Percentiles rank a stretch among this genome's conserved stretches.
These are phyloP conservation scores for Yamadazyma epiphylla DNA, from an alignment of 1,139 yeast species.

Conservation along the genomic window DNA sequence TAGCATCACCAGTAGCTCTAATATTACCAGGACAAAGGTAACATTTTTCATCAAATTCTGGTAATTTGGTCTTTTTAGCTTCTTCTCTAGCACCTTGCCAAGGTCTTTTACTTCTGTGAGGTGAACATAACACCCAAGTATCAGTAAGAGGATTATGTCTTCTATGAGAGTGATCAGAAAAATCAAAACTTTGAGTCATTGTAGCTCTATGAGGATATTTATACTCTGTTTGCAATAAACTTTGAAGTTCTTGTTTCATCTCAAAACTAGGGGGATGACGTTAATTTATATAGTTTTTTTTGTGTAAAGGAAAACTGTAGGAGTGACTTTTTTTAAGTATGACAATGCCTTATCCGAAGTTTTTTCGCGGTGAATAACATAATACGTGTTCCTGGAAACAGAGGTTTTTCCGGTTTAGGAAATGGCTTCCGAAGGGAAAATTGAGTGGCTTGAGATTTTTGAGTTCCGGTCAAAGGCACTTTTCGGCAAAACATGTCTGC, in stretches of 20 bases:
- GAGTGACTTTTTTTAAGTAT: too few relatives aligned
- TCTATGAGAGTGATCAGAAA: conserved; percentile 60
- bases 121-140: conserved; percentile 66
- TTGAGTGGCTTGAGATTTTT: too few relatives aligned
- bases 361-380: not conserved
- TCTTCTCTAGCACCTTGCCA: conserved; percentile 78
- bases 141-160: conserved; percentile 65
- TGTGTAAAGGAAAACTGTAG: not conserved
- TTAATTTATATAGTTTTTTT: conserved; percentile 10
- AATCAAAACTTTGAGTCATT: conserved; percentile 38
- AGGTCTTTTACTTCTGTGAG: conserved; percentile 75
- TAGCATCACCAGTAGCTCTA: conserved; percentile 61
- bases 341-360: not conserved
- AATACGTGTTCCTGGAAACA: not conserved
- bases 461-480: too few relatives aligned
- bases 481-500: too few relatives aligned
- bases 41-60: conserved; percentile 62
- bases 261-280: conserved; percentile 4
- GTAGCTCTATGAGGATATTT: conserved; percentile 7
- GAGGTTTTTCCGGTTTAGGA: too few relatives aligned
- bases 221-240: conserved; percentile 9
- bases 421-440: too few relatives aligned
- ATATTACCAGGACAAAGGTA: conserved; percentile 72
- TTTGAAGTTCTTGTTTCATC: conserved; percentile 15
- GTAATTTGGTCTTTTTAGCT: conserved; percentile 38